Conservation (phyloP, 805 yeast genomes). For the Suhomyces prunicola region DNA sequence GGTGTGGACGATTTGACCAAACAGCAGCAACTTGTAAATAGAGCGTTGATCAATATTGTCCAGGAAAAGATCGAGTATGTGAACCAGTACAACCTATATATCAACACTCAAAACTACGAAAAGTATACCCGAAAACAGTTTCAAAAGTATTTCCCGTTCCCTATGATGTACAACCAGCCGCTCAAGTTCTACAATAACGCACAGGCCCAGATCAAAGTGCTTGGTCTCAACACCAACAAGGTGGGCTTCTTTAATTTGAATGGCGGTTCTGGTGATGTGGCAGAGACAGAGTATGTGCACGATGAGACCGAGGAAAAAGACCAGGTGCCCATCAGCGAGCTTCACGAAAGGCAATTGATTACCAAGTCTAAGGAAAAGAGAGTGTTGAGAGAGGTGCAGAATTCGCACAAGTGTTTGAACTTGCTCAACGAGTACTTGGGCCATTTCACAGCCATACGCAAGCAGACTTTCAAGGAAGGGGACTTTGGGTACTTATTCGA, state of each 20-base stretch:
- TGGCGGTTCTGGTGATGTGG: conserved; percentile 8
- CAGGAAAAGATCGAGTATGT: conserved; percentile 42
- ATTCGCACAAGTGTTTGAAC: conserved; percentile 30
- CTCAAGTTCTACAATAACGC: conserved; percentile 40
- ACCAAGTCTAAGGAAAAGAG: conserved; percentile 31
- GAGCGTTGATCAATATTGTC: conserved; percentile 43
- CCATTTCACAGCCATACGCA: conserved; percentile 14
- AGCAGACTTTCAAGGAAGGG: conserved; percentile 12
- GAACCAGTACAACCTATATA: conserved; percentile 55
- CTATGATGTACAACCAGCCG: conserved; percentile 72
- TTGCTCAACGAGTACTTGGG: conserved; percentile 21
- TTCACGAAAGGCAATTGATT: conserved; percentile 37
- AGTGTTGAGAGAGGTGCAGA: conserved; percentile 29
- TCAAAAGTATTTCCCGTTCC: conserved; percentile 57
- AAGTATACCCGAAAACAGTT: conserved; percentile 55
- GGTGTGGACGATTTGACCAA: conserved; percentile 8
- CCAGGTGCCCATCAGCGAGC: conserved; percentile 30
- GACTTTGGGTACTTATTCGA: conserved; percentile 14
- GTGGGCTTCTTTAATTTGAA: conserved; percentile 27
- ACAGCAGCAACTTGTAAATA: conserved; percentile 38
- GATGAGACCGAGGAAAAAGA: conserved; percentile 20
- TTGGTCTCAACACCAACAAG: conserved; percentile 28
- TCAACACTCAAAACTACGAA: conserved; percentile 58
- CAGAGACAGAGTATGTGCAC: conserved; percentile 28
- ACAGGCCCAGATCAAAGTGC: conserved; percentile 26